Evolutionary conservation across 1,284 basidiomycete genomes (phyloP).

Genomic region (Papiliotrema fonsecae): DNA sequence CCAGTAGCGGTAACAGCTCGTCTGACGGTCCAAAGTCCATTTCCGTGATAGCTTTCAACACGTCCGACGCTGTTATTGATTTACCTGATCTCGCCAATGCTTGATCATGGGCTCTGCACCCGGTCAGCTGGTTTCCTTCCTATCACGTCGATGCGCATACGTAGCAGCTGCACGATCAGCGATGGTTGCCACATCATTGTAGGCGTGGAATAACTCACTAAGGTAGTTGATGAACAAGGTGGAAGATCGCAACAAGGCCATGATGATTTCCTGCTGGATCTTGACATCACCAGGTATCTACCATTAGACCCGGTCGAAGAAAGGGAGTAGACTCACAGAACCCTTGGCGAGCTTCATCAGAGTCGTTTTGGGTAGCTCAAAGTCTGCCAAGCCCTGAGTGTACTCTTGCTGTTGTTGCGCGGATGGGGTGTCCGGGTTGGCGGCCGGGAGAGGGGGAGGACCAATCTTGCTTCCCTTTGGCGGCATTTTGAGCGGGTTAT

Average conservation of each 20-base stretch:
- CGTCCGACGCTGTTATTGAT: conserved; percentile 79
- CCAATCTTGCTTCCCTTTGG: conserved; percentile 23
- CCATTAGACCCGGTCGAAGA: neutral
- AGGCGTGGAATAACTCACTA: conserved; percentile 52
- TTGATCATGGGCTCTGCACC: conserved; percentile 75
- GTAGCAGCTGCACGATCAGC: conserved; percentile 57
- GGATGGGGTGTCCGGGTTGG: conserved; percentile 19
- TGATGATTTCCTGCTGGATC: conserved; percentile 76
- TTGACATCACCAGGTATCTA: conserved; percentile 80
- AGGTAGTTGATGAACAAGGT: conserved; percentile 89
- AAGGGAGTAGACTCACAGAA: conserved; percentile 49
- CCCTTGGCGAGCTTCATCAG: conserved; percentile 77
- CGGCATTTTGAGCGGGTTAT: conserved; percentile 26
- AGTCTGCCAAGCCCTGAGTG: conserved; percentile 61
- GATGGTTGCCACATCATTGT: neutral
- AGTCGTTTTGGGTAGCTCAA: conserved; percentile 73
- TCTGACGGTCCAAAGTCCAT: conserved; percentile 62
- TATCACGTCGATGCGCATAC: conserved; percentile 48
- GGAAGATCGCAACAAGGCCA: conserved; percentile 75
- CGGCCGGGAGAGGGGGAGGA: conserved; percentile 14
- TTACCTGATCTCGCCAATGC: conserved; percentile 77
- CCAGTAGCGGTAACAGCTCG: conserved; percentile 64
- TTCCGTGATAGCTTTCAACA: conserved; percentile 75
- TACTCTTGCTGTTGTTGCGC: conserved; percentile 31
- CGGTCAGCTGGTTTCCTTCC: neutral